phyloP scores from a whole-genome alignment of 2,329 filamentous ascomycete genomes.

The Orbilia oligospora region DNA sequence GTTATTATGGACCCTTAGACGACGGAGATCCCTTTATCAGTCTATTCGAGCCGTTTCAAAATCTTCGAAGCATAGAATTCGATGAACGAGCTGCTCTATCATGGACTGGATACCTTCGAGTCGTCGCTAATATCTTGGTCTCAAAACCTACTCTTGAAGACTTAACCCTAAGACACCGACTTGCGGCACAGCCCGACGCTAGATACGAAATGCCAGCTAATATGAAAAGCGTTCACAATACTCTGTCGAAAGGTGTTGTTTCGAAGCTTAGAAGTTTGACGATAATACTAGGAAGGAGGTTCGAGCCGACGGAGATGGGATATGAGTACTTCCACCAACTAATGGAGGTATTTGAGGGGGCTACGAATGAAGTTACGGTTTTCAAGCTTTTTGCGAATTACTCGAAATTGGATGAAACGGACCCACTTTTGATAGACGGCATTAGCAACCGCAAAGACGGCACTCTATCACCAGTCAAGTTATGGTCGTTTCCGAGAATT shows the following conservation, averaged over 20 bases:
- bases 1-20: constrained; percentile 31
- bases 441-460: not conserved
- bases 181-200: constrained; percentile 7
- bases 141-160: constrained; percentile 40
- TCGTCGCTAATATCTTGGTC: constrained; percentile 37
- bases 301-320: constrained; percentile 43
- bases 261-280: constrained; percentile 27
- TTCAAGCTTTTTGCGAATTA: constrained; percentile 48
- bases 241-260: constrained; percentile 28
- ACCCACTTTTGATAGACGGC: not conserved
- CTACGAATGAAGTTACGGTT: constrained; percentile 25
- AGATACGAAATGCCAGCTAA: constrained; percentile 17
- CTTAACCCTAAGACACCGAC: constrained; percentile 35
- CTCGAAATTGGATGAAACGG: constrained; percentile 48
- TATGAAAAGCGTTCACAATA: constrained; percentile 13
- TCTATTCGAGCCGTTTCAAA: constrained; percentile 40
- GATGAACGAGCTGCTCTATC: constrained; percentile 40
- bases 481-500: constrained; percentile 45
- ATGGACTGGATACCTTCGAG: constrained; percentile 41
- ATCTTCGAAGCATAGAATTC: constrained; percentile 34
- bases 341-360: constrained; percentile 30
- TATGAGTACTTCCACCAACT: constrained; percentile 45
- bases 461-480: not conserved
- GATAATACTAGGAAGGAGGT: constrained; percentile 36
- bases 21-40: constrained; percentile 27